A percentile compares a stretch with the other conserved stretches of the same genome.
These are phyloP conservation scores for Candida sithepensis DNA, from an alignment of 805 yeast species.

Conservation along the genomic window DNA sequence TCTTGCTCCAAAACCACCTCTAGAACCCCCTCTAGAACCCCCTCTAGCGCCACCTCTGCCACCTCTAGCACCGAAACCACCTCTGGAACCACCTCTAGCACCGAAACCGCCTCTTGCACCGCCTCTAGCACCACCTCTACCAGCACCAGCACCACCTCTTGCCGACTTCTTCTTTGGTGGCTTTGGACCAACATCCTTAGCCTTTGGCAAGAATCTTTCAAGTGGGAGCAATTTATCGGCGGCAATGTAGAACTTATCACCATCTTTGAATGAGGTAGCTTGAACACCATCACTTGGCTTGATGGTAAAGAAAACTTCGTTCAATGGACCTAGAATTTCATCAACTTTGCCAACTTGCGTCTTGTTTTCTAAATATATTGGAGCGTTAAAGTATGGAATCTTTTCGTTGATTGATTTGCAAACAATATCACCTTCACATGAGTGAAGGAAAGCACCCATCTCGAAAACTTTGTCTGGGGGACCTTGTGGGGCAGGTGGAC, in stretches of 20 bases:
- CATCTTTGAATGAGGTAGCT: slow-evolving; percentile 88
- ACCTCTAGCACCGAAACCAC: slow-evolving; percentile 42
- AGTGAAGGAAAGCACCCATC: slow-evolving; percentile 89
- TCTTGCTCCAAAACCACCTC: slow-evolving; percentile 42
- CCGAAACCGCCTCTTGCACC: slow-evolving; percentile 44
- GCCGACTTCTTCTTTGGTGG: slow-evolving; percentile 67
- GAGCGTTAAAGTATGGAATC: slow-evolving; percentile 98
- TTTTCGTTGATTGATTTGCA: slow-evolving; percentile 93
- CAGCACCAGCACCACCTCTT: slow-evolving; percentile 50
- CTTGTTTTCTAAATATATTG: slow-evolving; percentile 94
- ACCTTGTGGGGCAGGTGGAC: slow-evolving; percentile 77
- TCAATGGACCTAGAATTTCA: slow-evolving; percentile 95
- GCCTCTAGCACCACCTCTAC: slow-evolving; percentile 42
- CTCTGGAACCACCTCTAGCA: slow-evolving; percentile 40
- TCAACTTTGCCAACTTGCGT: slow-evolving; percentile 96
- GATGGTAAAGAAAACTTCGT: slow-evolving; percentile 96
- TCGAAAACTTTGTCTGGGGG: slow-evolving; percentile 95
- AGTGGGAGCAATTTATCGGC: slow-evolving; percentile 93
- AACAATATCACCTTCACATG: slow-evolving; percentile 96
- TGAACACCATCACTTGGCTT: slow-evolving; percentile 96
- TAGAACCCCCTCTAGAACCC: slow-evolving; percentile 41
- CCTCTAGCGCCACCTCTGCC: slow-evolving; percentile 39
- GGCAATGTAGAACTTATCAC: slow-evolving; percentile 94
- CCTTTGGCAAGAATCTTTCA: slow-evolving; percentile 96
- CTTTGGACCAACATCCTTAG: slow-evolving; percentile 82